phyloP scores from a whole-genome alignment of 2,329 filamentous ascomycete genomes.

The Scopulariopsis brevicaulis region DNA sequence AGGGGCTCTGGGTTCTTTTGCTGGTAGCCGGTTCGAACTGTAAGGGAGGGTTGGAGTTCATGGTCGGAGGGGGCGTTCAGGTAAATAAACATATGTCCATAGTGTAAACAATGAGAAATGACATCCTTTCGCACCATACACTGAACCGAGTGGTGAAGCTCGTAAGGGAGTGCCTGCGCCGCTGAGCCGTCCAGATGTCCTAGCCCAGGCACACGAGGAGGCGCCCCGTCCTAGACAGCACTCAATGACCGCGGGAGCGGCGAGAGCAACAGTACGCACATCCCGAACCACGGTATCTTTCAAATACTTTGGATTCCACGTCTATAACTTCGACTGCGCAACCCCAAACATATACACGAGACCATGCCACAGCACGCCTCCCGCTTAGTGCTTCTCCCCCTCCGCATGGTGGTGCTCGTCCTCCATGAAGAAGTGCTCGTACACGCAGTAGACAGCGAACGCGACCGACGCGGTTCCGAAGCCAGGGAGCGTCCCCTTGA shows the following conservation, averaged over 20 bases:
- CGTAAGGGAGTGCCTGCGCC: not conserved
- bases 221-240: no score
- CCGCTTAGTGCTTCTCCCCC: constrained; percentile 41
- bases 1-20: not conserved
- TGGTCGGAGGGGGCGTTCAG: not conserved
- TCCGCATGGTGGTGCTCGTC: constrained; percentile 52
- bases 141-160: not conserved
- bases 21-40: not conserved
- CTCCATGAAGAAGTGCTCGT: constrained; percentile 78
- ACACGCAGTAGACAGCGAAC: constrained; percentile 80
- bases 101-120: not conserved
- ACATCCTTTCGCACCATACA: not conserved
- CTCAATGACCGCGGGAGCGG: no score
- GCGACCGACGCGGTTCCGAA: constrained; percentile 87
- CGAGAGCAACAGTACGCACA: not conserved
- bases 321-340: constrained; percentile 3
- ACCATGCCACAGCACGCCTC: not conserved
- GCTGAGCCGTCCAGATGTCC: no score
- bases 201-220: no score
- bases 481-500: constrained; percentile 77
- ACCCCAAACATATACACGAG: not conserved
- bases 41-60: not conserved
- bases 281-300: not conserved
- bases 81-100: not conserved
- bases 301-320: not conserved